A percentile compares a stretch with the other conserved stretches of the same genome.
These are phyloP conservation scores for Aristolochia californica DNA, from an alignment of 164 flowering plant genomes.

Conservation along the genomic window DNA sequence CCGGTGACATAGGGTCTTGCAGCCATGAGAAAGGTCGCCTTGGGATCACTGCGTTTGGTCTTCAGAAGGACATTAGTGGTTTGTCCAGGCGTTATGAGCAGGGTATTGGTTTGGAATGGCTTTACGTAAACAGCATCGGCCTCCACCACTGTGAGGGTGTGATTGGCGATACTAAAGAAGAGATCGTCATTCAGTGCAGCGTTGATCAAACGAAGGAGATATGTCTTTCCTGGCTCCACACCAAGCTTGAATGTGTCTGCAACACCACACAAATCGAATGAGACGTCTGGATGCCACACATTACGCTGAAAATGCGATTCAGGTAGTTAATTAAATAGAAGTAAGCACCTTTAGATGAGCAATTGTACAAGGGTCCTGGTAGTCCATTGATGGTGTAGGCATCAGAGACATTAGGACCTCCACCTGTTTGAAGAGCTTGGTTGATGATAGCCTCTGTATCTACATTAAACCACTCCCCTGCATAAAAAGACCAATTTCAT, in stretches of 20 bases:
- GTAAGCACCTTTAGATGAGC: conserved; percentile 34
- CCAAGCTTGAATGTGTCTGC: conserved; percentile 42
- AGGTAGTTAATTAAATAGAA: too few relatives aligned
- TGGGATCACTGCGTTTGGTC: conserved; percentile 28
- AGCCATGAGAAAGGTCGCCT: conserved; percentile 37
- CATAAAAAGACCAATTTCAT: conserved; percentile 1
- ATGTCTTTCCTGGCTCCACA: conserved; percentile 46
- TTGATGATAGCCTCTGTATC: conserved; percentile 39
- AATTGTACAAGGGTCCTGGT: conserved; percentile 52
- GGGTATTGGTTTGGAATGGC: conserved; percentile 27
- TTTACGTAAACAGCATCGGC: conserved; percentile 46
- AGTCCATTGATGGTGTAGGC: conserved; percentile 52
- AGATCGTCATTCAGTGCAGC: conserved; percentile 63
- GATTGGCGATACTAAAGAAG: conserved; percentile 56
- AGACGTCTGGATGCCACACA: too few relatives aligned
- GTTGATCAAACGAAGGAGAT: conserved; percentile 47
- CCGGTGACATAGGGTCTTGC: conserved; percentile 43
- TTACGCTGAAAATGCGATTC: too few relatives aligned
- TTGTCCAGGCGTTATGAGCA: conserved; percentile 48
- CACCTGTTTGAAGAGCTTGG: conserved; percentile 45
- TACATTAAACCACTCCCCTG: conserved; percentile 53
- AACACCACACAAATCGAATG: neutral
- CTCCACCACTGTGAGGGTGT: conserved; percentile 42
- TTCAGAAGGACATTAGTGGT: conserved; percentile 51
- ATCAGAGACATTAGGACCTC: conserved; percentile 48